Base-by-base conservation (phyloP, 2,329 filamentous ascomycete species). In the Penicillium sp. region DNA sequence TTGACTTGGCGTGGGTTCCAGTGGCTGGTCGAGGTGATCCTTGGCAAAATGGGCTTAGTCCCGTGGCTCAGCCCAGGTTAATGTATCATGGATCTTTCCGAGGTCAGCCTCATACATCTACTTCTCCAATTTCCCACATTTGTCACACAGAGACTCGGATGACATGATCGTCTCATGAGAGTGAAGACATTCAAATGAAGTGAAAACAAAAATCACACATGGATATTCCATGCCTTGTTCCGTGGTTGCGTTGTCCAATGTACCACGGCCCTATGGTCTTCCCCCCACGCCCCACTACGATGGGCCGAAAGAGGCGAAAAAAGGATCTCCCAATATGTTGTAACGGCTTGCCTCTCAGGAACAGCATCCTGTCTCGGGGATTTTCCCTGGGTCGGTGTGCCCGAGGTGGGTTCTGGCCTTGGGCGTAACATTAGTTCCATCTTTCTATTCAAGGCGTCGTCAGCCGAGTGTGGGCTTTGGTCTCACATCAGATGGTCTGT, bases 381-480 rank as follows among this genome's bases (percentile, higher is more conserved):
- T 13, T 43, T 19, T 50, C 40, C 23, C 32, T 51, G 40, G 40
- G 8, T 23, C 27, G 27, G 16, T 13, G 7, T 9, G 14, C n/a
- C n/a, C 5, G 4, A 16, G 23, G 47, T 48, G 46, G 46, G 29
- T 14, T 49, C 16, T 11, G 8, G 42, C 4, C 27, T 27, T 29
- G 8, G 14, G 39, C n/a, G n/a, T 44, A 11, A 9, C 29, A 8
- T 30, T 7, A n/a, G 14, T 36, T 39, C 40, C 18, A 23, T 3
- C 13, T 6, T 23, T 29, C 43, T 56, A 26, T 50, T n/a, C 6
- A 13, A 16, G 54, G 51, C 51, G 57, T 55, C 51, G 55, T 59
- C 55, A 58, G 57, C 55, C 51, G 51, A 55, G 36, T 39, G 50
- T 54, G 51, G 50, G 47, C 35, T 45, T 47, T 39, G 55, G 51